Evolutionary conservation across 139 green algal species (phyloP).

Genomic region (Diplosphaera chodatii): DNA sequence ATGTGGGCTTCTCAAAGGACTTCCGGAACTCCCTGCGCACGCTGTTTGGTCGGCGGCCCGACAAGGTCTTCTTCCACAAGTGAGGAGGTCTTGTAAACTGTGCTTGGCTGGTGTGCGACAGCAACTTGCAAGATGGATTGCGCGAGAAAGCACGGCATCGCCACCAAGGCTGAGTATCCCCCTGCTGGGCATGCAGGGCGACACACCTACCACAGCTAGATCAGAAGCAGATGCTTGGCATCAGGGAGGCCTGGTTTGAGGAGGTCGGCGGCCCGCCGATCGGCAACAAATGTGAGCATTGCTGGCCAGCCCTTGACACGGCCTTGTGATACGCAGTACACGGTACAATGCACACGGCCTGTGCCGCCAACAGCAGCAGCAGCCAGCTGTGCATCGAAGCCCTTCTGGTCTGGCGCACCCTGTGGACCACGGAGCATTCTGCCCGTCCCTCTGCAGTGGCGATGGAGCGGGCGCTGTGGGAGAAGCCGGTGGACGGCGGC

Average conservation of each 20-base stretch:
- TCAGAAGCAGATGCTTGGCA: conserved; percentile 68
- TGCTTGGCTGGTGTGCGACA: too few relatives aligned
- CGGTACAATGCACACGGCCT: too few relatives aligned
- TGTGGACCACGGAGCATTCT: too few relatives aligned
- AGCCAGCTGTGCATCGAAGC: too few relatives aligned
- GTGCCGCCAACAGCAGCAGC: too few relatives aligned
- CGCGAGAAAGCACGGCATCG: too few relatives aligned
- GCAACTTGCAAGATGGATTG: too few relatives aligned
- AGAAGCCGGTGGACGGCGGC: conserved; percentile 54
- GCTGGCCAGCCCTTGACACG: too few relatives aligned
- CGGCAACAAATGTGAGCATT: conserved; percentile 68
- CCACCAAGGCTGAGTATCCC: too few relatives aligned
- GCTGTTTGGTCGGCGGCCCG: conserved; percentile 68
- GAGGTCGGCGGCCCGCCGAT: conserved; percentile 53
- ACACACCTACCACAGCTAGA: conserved; percentile 52
- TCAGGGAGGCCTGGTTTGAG: conserved; percentile 67
- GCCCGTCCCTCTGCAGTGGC: conserved; percentile 58
- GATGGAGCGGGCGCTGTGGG: conserved; percentile 67
- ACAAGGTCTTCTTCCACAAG: conserved; percentile 81
- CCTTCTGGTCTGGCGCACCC: too few relatives aligned
- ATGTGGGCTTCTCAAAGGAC: conserved; percentile 82
- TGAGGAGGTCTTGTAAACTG: conserved; percentile 2
- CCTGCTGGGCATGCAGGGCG: too few relatives aligned
- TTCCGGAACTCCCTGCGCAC: conserved; percentile 72
- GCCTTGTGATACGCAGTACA: too few relatives aligned